These are phyloP conservation scores for Botrytis porri DNA, from an alignment of 2,329 filamentous ascomycete species.

Conservation along the genomic window DNA sequence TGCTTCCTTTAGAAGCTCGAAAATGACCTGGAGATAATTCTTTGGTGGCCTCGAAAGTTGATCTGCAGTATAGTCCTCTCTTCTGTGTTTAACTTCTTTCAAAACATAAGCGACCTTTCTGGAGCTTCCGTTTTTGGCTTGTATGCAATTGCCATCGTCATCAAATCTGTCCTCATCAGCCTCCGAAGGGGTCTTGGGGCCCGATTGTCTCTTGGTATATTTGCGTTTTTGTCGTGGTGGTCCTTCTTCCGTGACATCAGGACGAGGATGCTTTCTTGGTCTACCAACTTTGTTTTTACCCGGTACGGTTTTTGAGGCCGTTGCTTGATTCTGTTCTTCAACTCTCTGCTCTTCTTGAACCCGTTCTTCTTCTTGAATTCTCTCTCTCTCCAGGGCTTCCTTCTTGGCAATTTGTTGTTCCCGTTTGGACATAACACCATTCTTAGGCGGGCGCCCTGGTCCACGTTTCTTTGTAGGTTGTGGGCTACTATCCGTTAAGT, in stretches of 20 bases:
- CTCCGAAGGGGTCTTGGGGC: conserved; percentile 46
- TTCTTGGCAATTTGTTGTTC: conserved; percentile 65
- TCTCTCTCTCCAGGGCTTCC: conserved; percentile 46
- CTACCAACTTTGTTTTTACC: conserved; percentile 62
- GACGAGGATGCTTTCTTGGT: conserved; percentile 60
- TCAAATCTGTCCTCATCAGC: conserved; percentile 41
- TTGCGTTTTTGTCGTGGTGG: conserved; percentile 61
- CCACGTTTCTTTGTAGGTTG: conserved; percentile 52
- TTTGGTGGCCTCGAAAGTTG: conserved; percentile 63
- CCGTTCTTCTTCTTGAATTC: conserved; percentile 55
- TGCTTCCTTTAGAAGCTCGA: conserved; percentile 53
- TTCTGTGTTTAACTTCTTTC: conserved; percentile 54
- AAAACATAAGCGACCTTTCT: conserved; percentile 43
- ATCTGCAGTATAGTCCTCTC: conserved; percentile 62
- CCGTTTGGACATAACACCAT: conserved; percentile 79
- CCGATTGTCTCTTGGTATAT: conserved; percentile 61
- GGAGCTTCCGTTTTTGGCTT: conserved; percentile 4
- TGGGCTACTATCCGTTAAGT: conserved; percentile 24
- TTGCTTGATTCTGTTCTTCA: conserved; percentile 48
- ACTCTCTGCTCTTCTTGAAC: conserved; percentile 36
- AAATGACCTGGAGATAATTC: conserved; percentile 58
- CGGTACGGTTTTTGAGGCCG: conserved; percentile 38
- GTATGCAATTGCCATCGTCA: conserved; percentile 13
- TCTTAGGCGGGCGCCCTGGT: conserved; percentile 77
- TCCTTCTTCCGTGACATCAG: conserved; percentile 47